Evolutionary conservation across 2,329 filamentous ascomycete species (phyloP), one percentile per base, ranked within the genome.

Genomic region (Hymenoscyphus occultus): DNA sequence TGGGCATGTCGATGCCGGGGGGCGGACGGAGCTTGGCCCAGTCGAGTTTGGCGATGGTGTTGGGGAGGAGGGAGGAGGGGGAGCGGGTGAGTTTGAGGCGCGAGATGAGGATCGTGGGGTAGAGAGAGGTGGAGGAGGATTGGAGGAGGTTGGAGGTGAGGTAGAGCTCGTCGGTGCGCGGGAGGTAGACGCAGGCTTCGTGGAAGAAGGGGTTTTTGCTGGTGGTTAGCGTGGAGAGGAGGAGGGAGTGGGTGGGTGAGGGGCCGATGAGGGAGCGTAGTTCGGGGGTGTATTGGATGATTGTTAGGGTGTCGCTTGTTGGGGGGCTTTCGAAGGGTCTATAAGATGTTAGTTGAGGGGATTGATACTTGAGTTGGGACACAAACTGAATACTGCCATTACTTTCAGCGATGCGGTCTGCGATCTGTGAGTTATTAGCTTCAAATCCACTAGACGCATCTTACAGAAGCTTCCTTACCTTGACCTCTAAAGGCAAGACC

Each of bases 201-300:
- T 80, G 74, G 68, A 83, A 84, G 70, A 83, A 80, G 7, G 80
- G 78, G 48, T 79, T 81, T 16, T 75, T 75, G 31, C 78, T 79
- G 5, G 75, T 71, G 32, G 77, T 75, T 4, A 73, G 68, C 0
- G 80, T 77, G 5, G 79, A 79, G 32, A 82, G 75, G 9, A 83
- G 73, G 14, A 81, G 76, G 3, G 79, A 78, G 61, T 78, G 77
- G 0, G 67, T 73, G 6, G 77, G 76, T 2, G 67, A 66, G 3
- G 69, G 42, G 9, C 79, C 78, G 45, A 78, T 71, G 5, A 82
- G 61, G 0, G 65, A 63, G n/a, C 54, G 62, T 61, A 82, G 77
- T n/a, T 70, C 70, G 2, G 72, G 60, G 51, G 80, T 74, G 64
- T 82, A 79, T 61, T 76, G 74, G 1, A 75, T 71, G 54, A 82